A percentile compares a stretch with the other conserved stretches of the same genome.
phyloP scores from a whole-genome alignment of 176 grass and related monocot species.

The Aegilops sharonensis region DNA sequence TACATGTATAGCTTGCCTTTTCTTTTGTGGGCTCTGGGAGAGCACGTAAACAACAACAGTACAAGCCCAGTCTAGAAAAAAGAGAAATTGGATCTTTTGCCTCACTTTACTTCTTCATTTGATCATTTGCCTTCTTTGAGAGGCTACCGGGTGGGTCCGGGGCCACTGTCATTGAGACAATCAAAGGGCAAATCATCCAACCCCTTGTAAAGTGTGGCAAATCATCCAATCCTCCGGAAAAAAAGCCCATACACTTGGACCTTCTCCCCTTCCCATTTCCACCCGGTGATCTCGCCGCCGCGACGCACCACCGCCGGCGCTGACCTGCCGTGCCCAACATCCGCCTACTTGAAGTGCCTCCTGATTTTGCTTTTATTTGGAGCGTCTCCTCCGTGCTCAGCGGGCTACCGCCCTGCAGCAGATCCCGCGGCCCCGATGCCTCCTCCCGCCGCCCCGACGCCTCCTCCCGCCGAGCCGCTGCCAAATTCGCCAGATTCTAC shows the following conservation, averaged over 20 bases:
- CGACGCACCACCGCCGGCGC: not conserved
- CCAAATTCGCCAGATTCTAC: not conserved
- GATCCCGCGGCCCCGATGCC: conserved; percentile 1
- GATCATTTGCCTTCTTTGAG: too few species aligned
- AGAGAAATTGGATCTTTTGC: too few species aligned
- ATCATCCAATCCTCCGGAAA: too few species aligned
- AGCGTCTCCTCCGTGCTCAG: not conserved
- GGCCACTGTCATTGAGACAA: too few species aligned
- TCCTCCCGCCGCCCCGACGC: not conserved
- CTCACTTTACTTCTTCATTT: too few species aligned
- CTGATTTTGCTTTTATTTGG: not conserved
- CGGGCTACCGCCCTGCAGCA: not conserved
- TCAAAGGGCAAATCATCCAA: too few species aligned
- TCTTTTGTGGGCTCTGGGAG: too few species aligned
- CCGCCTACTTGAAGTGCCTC: not conserved
- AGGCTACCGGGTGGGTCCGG: too few species aligned
- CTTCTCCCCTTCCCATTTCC: not conserved
- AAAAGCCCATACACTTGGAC: not conserved
- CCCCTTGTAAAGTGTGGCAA: too few species aligned
- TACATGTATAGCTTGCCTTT: too few species aligned
- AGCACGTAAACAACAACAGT: too few species aligned
- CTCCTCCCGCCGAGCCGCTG: conserved; percentile 27
- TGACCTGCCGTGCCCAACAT: not conserved
- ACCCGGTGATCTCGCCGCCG: conserved; percentile 35
- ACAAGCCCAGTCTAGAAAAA: not conserved